Percentiles rank a stretch among this genome's conserved stretches.
Conservation (phyloP, 1,284 basidiomycete species). For the Microbotryum violaceum region DNA sequence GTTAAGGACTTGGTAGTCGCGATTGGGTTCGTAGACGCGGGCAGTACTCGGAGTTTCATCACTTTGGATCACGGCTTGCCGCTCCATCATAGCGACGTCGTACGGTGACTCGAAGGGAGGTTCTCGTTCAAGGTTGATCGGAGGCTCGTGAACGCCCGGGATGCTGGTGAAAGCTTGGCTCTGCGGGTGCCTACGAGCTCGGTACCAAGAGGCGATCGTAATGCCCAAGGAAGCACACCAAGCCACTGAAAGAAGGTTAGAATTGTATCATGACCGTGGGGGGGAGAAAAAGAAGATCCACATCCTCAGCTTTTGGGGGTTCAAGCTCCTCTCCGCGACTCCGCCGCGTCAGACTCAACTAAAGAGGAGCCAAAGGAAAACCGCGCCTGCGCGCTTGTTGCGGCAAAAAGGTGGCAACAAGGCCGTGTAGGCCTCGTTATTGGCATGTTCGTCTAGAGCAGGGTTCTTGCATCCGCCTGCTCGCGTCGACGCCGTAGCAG, state of each 20-base stretch:
- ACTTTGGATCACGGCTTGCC: not conserved
- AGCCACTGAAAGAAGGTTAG: not conserved
- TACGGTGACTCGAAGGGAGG: constrained; percentile 8
- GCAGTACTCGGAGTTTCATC: not conserved
- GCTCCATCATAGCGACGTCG: not conserved
- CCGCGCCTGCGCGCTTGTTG: constrained; percentile 33
- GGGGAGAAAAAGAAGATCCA: not conserved
- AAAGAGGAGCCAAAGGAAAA: constrained; percentile 33
- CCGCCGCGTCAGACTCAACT: constrained; percentile 2
- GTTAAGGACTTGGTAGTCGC: not conserved
- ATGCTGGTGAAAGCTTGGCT: constrained; percentile 2
- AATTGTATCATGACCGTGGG: not conserved
- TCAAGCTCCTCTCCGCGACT: not conserved
- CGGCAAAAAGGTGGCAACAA: constrained; percentile 29
- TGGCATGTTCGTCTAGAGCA: constrained; percentile 24
- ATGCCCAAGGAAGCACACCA: not conserved
- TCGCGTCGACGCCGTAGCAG: constrained; percentile 29
- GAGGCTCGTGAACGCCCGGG: constrained; percentile 9
- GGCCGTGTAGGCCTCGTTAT: constrained; percentile 25
- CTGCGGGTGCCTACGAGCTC: no score
- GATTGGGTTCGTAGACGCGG: no score
- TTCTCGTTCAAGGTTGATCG: constrained; percentile 9
- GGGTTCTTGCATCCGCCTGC: constrained; percentile 32
- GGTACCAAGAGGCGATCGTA: no score
- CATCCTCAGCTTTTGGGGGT: not conserved